Evolutionary conservation across 139 green algal genomes (phyloP), one percentile per base, ranked within the genome.

Genomic region (Chlamydomonas sp.): DNA sequence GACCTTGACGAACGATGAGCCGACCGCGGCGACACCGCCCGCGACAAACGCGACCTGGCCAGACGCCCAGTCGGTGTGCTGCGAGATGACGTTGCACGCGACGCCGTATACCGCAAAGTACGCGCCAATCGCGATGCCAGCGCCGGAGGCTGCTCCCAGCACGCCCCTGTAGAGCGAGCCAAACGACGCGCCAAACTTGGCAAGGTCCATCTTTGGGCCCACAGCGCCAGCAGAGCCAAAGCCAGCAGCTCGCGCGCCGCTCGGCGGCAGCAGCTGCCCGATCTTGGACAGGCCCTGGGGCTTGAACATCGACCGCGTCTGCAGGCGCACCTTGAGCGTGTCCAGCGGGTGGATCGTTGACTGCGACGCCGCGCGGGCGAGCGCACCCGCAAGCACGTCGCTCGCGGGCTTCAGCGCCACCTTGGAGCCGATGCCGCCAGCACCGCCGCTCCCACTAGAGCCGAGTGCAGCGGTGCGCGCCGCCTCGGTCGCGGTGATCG

Each of bases 71-170:
- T 83, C 31, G 10, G 78, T 85, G 65, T 58, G 59, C 34, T 58
- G 22, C 34, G 74, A 71, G 16, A 96, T 76, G 8, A 84, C 48
- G 60, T 90, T 91, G 73, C 76, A 86, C 10, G 89, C 87, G 5
- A 82, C 75, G 57, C 84, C 84, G 70, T 96, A 96, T 59, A 93
- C 92, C 2, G 87, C 87, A 82, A 96, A 98, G 79, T 98, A 98
- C 5, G 93, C 83, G 48, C 93, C 93, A 61, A 98, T 95, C 58
- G 88, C 89, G 66, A 98, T 91, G 63, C 93, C 93, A 5, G 93
- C 93, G 3, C 92, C 92, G 38, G 74, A 88, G 35, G 91, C 92
- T 2, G 92, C 92, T 6, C 90, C 88, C 6, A 93, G 67, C 2
- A 97, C 90, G 30, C 92, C 92, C 58, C 78, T 81, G 83, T 95